Conservation (phyloP, 2,329 filamentous ascomycete genomes). For the Rutstroemia sydowiana region DNA sequence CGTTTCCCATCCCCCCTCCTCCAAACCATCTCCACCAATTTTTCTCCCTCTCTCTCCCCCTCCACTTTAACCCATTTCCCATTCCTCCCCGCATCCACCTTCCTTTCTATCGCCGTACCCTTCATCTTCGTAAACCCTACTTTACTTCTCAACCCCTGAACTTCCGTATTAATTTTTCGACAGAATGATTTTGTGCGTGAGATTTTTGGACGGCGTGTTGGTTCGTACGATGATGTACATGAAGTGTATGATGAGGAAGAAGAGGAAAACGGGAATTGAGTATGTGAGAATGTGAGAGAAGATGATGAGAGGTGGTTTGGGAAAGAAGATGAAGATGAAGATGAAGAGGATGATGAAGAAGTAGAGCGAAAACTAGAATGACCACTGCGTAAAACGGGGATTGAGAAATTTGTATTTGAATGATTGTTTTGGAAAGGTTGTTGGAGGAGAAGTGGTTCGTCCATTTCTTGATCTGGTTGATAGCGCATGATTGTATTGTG, state of each 20-base stretch:
- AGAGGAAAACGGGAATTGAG: neutral
- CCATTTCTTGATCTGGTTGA: too few species aligned
- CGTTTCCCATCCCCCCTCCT: conserved; percentile 6
- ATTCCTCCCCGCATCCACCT: neutral
- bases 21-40: conserved; percentile 4
- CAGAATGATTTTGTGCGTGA: conserved; percentile 5
- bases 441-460: conserved; percentile 5
- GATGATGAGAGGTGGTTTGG: neutral
- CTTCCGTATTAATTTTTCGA: conserved; percentile 5
- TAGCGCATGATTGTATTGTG: too few species aligned
- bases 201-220: neutral
- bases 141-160: neutral
- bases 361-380: neutral
- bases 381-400: neutral
- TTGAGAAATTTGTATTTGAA: neutral
- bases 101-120: too few species aligned
- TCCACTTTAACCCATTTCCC: conserved; percentile 7
- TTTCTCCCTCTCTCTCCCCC: conserved; percentile 4
- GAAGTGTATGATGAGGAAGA: neutral
- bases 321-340: neutral
- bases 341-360: neutral
- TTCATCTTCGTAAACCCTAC: neutral
- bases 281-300: neutral
- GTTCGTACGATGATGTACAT: neutral
- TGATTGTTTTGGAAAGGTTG: neutral